Percentiles rank a stretch among this genome's conserved stretches.
phyloP scores from a whole-genome alignment of 208 protist species.

The Acanthamoeba culbertsoni region DNA sequence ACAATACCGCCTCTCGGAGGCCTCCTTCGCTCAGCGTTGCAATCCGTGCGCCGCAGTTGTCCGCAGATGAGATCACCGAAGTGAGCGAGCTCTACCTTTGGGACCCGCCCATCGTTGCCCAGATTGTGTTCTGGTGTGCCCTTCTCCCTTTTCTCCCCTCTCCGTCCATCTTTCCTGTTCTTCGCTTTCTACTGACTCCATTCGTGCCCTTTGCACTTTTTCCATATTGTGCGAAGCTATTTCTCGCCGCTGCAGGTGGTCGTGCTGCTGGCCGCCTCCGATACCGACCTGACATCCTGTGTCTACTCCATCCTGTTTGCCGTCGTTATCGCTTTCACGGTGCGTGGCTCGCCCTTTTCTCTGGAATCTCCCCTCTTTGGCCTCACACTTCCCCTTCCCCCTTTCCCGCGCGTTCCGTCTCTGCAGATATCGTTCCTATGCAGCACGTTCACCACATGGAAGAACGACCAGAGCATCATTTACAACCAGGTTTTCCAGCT shows the following conservation, averaged over 20 bases:
- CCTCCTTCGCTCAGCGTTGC: no score
- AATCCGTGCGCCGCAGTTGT: no score
- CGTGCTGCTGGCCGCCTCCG: neutral
- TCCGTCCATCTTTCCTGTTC: no score
- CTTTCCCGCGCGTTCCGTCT: neutral
- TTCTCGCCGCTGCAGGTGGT: conserved; percentile 9
- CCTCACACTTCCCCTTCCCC: neutral
- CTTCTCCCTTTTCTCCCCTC: neutral
- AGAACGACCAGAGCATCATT: neutral
- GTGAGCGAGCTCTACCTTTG: neutral
- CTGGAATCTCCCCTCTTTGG: neutral
- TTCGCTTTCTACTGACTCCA: neutral
- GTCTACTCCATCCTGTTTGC: neutral
- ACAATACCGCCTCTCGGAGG: no score
- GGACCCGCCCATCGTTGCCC: neutral
- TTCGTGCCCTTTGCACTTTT: neutral
- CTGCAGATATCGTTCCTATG: neutral
- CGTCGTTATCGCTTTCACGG: neutral
- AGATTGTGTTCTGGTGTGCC: neutral
- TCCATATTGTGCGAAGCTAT: neutral
- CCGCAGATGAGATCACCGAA: neutral
- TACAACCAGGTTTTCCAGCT: neutral
- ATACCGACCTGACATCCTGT: neutral
- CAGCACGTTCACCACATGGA: neutral
- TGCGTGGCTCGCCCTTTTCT: neutral